Percentiles rank a stretch among this genome's conserved stretches.
Conservation (phyloP, 768 basidiomycete species). For the Termitomyces titanicus region DNA sequence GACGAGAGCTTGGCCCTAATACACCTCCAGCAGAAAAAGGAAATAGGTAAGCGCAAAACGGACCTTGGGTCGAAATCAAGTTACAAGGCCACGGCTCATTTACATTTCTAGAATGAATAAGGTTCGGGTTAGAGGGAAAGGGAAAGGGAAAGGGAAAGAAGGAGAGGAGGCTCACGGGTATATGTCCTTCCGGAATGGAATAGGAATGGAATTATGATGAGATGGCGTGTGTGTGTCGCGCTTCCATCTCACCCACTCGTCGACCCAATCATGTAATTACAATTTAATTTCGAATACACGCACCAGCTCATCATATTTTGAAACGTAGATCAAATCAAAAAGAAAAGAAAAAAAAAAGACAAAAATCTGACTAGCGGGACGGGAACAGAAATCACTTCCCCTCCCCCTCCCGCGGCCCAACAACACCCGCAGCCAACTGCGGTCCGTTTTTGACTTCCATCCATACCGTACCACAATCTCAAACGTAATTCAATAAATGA, state of each 20-base stretch:
- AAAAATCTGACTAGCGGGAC: neutral
- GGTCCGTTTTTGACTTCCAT: neutral
- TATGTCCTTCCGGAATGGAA: slow-evolving; percentile 2
- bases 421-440: neutral
- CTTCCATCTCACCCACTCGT: neutral
- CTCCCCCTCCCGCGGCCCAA: neutral
- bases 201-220: neutral
- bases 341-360: neutral
- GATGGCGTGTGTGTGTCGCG: neutral
- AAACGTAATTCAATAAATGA: neutral
- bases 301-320: too few relatives aligned
- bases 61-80: too few relatives aligned
- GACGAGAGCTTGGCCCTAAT: neutral
- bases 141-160: neutral
- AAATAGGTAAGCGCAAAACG: neutral
- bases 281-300: too few relatives aligned
- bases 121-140: neutral
- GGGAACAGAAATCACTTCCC: neutral
- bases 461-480: neutral
- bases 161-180: slow-evolving; percentile 1
- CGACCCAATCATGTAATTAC: neutral
- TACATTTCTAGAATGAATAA: neutral
- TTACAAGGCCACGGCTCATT: too few relatives aligned
- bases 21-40: neutral
- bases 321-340: too few relatives aligned